A percentile compares a stretch with the other conserved stretches of the same genome.
phyloP scores from a whole-genome alignment of 306 rosid species.

The Dalbergia cochinchinensis region DNA sequence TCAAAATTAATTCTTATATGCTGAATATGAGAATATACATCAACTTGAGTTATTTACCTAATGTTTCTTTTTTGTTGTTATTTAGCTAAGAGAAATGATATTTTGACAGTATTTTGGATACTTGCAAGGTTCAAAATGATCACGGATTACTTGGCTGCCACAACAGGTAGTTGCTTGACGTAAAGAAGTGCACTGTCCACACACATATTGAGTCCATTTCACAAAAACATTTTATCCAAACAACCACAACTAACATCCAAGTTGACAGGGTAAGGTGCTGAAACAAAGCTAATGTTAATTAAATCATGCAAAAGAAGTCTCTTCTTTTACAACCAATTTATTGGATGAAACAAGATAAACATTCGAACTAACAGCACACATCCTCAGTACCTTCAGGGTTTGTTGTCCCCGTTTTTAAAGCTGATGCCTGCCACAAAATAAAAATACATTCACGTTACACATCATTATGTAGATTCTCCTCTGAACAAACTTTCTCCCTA shows the following conservation, averaged over 20 bases:
- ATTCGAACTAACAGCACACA: slow-evolving; percentile 36
- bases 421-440: slow-evolving; percentile 50
- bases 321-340: slow-evolving; percentile 46
- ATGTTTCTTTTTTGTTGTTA: too few species aligned
- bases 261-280: slow-evolving; percentile 31
- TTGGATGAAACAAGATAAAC: slow-evolving; percentile 41
- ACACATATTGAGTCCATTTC: background rate
- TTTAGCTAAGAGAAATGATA: too few species aligned
- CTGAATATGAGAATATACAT: too few species aligned
- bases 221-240: slow-evolving; percentile 34
- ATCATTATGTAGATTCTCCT: background rate
- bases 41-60: too few species aligned
- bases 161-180: background rate
- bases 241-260: slow-evolving; percentile 27
- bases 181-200: background rate
- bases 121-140: slow-evolving; percentile 42
- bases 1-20: too few species aligned
- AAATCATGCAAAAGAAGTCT: slow-evolving; percentile 27
- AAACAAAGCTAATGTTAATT: slow-evolving; percentile 39
- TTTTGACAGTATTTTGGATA: slow-evolving; percentile 45
- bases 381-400: slow-evolving; percentile 34
- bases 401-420: slow-evolving; percentile 28
- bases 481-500: background rate
- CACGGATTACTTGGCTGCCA: background rate
- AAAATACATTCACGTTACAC: slow-evolving; percentile 38